Percentiles rank a stretch among this genome's conserved stretches.
phyloP scores from a whole-genome alignment of 2,329 filamentous ascomycete genomes.

The Mycosphaerella arachidis region DNA sequence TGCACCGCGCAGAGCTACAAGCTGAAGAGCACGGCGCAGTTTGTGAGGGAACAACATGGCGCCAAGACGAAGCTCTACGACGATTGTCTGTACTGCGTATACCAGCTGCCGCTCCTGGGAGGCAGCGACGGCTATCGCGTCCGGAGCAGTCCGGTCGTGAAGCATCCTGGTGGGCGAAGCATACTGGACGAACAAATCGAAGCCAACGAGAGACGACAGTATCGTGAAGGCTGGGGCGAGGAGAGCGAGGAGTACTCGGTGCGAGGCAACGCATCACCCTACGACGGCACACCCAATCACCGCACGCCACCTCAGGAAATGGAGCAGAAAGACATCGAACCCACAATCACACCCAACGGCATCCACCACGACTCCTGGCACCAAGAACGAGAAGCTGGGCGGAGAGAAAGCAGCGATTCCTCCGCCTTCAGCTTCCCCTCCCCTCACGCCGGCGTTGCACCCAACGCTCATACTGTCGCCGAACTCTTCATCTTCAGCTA shows the following conservation, averaged over 20 bases:
- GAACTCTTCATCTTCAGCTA: constrained; percentile 98
- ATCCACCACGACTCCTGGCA: constrained; percentile 16
- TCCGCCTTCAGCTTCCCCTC: constrained; percentile 45
- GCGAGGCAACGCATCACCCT: constrained; percentile 21
- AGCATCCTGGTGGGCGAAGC: constrained; percentile 88
- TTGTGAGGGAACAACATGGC: constrained; percentile 79
- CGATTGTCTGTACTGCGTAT: constrained; percentile 93
- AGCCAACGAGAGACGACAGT: constrained; percentile 80
- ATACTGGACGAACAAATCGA: constrained; percentile 94
- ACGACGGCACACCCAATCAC: constrained; percentile 11
- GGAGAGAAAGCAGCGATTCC: constrained; percentile 25
- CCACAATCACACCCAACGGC: constrained; percentile 11
- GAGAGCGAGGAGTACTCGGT: constrained; percentile 63
- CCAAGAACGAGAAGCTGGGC: constrained; percentile 14
- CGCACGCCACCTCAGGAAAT: constrained; percentile 7
- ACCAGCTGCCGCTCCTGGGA: constrained; percentile 82
- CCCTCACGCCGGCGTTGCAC: constrained; percentile 53
- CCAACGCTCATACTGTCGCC: constrained; percentile 73
- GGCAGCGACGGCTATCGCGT: constrained; percentile 83
- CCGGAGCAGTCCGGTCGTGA: constrained; percentile 83
- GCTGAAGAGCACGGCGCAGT: constrained; percentile 80
- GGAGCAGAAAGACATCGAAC: constrained; percentile 8
- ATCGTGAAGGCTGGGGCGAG: constrained; percentile 86
- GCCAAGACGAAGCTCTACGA: constrained; percentile 96
- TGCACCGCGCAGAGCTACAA: constrained; percentile 94